Conservation (phyloP, 257 asterid genomes). For the Fraxinus cuspidata region DNA sequence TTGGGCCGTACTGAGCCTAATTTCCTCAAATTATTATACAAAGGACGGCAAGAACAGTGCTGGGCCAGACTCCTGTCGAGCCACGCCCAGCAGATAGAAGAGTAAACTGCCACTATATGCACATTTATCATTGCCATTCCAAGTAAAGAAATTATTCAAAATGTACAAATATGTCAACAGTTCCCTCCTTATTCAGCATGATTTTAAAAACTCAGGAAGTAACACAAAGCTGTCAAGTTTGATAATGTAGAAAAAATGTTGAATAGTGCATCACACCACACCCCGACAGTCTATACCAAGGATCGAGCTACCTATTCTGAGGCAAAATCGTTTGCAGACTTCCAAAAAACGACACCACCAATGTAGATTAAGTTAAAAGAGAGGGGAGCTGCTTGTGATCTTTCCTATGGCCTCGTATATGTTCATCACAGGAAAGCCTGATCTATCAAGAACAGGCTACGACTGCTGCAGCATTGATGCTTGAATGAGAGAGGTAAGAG, state of each 20-base stretch:
- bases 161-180: not conserved
- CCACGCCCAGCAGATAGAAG: not conserved
- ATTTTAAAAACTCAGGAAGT: not conserved
- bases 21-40: not conserved
- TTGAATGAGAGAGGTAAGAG: constrained; percentile 86
- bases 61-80: not conserved
- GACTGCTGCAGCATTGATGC: constrained; percentile 46
- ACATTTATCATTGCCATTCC: too few species aligned
- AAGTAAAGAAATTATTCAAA: not conserved
- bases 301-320: not conserved
- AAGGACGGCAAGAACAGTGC: not conserved
- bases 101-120: not conserved
- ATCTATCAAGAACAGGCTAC: not conserved
- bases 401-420: not conserved
- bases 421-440: not conserved
- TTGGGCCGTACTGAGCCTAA: too few species aligned
- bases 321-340: not conserved
- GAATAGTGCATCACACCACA: not conserved
- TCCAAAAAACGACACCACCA: not conserved
- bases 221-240: not conserved
- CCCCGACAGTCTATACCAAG: not conserved
- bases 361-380: not conserved
- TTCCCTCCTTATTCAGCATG: not conserved
- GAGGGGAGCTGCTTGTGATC: not conserved
- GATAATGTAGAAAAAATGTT: not conserved